Evolutionary conservation across 495 filamentous ascomycete species (phyloP), one percentile per base, ranked within the genome.

Genomic region (Podospora sp.): DNA sequence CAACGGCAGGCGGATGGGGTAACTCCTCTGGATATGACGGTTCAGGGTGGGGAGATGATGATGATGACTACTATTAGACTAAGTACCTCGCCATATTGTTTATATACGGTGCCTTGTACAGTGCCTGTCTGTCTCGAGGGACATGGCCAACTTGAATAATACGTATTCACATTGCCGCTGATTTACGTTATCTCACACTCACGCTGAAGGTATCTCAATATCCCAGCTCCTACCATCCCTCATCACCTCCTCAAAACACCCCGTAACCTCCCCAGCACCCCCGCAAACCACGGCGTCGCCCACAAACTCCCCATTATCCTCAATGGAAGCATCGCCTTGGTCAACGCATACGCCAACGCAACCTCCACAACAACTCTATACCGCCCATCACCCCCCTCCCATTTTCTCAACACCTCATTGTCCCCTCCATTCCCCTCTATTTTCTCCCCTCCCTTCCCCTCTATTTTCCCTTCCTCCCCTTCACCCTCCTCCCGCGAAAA

Each of bases 241-340:
- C 50, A 40, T 51, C 35, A 6, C 36, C 36, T 62, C 12, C 21
- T 40, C 0, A 27, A 35, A 20, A 52, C 14, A 40, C 40, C 27
- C 46, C 61, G 20, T 33, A 21, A 24, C 61, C 49, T 51, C 61
- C 52, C 77, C 21, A 90, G 78, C 25, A 83, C 77, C 58, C 88
- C 85, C 21, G 95, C 94, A 83, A 97, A 95, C 94, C 93, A 97
- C 51, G 95, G 95, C 61, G 95, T 97, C 16, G 86, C 90, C 91
- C 90, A 95, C 26, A 96, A 82, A 77, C 94, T 96, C 16, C 86
- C 72, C 6, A 86, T 83, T 66, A 99, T 83, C 67, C 95, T 82
- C 8, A 90, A 69, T 6, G 95, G 92, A 69, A 97, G 75, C 65
- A 97, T 71, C 21, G 90, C 88, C 76, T 99, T 99, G 20, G 90